phyloP scores from a whole-genome alignment of 2,329 filamentous ascomycete species.

The Colletotrichum echinochloae region DNA sequence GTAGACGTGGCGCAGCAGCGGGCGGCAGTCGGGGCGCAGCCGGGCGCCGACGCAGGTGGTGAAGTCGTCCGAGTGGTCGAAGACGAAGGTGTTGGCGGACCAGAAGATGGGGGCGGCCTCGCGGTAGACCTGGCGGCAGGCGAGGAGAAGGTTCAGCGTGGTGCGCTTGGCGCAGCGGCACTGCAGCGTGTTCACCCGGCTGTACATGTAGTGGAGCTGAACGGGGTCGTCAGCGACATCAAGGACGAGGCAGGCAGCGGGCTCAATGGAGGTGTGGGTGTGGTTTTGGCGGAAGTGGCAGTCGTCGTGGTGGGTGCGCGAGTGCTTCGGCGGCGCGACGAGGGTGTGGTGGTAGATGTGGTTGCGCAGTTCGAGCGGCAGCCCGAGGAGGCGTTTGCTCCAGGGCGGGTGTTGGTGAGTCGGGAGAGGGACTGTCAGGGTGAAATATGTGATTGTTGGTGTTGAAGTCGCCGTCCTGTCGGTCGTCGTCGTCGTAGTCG shows the following conservation, averaged over 20 bases:
- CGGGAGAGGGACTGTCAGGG: constrained; percentile 18
- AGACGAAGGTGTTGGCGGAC: constrained; percentile 27
- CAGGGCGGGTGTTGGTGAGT: constrained; percentile 20
- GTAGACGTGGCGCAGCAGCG: constrained; percentile 23
- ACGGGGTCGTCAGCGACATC: neutral
- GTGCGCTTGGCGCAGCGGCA: constrained; percentile 31
- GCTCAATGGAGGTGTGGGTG: constrained; percentile 22
- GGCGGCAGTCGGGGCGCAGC: constrained; percentile 16
- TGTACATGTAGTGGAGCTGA: neutral
- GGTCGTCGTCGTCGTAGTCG: neutral
- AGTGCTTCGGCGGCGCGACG: constrained; percentile 21
- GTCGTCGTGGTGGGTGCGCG: constrained; percentile 1
- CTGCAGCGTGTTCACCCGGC: neutral
- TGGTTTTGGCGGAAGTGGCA: constrained; percentile 34
- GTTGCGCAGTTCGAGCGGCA: constrained; percentile 33
- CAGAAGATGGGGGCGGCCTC: constrained; percentile 35
- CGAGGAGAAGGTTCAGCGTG: constrained; percentile 22
- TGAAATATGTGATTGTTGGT: neutral
- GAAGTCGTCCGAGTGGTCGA: constrained; percentile 30
- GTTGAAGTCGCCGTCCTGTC: neutral
- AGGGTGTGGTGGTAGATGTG: constrained; percentile 26
- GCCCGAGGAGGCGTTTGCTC: constrained; percentile 31
- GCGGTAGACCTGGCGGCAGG: constrained; percentile 19
- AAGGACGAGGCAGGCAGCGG: constrained; percentile 23
- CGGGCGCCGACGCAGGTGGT: constrained; percentile 16